Percentiles rank a stretch among this genome's conserved stretches.
These are phyloP conservation scores for Arachnopeziza araneosa DNA, from an alignment of 2,329 filamentous ascomycete species.

Conservation along the genomic window DNA sequence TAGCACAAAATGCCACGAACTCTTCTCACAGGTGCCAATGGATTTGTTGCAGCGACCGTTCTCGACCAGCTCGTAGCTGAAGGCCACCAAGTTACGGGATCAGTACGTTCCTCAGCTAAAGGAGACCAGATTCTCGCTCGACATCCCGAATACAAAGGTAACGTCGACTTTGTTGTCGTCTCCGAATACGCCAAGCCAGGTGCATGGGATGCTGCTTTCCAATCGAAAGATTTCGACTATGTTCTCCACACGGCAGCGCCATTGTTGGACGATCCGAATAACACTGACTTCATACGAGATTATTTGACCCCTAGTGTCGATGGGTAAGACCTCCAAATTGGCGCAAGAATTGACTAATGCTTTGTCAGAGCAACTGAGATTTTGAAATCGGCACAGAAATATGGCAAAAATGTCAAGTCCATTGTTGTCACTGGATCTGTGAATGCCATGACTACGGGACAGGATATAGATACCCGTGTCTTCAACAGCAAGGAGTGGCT, in stretches of 20 bases:
- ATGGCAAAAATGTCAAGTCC: constrained; percentile 27
- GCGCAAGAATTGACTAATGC: neutral
- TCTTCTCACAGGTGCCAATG: constrained; percentile 30
- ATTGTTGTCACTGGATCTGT: constrained; percentile 30
- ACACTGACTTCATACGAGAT: constrained; percentile 29
- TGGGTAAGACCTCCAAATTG: constrained; percentile 11
- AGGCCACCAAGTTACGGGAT: constrained; percentile 24
- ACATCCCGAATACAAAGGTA: constrained; percentile 27
- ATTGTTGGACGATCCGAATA: constrained; percentile 23
- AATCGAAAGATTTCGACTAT: constrained; percentile 26
- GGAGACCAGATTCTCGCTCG: constrained; percentile 21
- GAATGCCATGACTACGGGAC: constrained; percentile 25
- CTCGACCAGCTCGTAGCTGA: constrained; percentile 24
- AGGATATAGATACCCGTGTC: constrained; percentile 21
- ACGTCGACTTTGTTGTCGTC: constrained; percentile 29
- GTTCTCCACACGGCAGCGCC: constrained; percentile 31
- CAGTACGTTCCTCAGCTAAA: constrained; percentile 21
- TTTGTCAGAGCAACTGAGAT: constrained; percentile 23
- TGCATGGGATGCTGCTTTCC: constrained; percentile 28
- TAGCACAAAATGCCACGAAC: constrained; percentile 24
- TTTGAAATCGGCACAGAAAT: constrained; percentile 24
- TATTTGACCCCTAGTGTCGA: constrained; percentile 28
- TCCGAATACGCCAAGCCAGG: constrained; percentile 25
- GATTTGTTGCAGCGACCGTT: constrained; percentile 26
- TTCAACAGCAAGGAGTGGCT: constrained; percentile 24